Base-by-base conservation (phyloP, 1,284 basidiomycete species). In the Serendipita sp. region DNA sequence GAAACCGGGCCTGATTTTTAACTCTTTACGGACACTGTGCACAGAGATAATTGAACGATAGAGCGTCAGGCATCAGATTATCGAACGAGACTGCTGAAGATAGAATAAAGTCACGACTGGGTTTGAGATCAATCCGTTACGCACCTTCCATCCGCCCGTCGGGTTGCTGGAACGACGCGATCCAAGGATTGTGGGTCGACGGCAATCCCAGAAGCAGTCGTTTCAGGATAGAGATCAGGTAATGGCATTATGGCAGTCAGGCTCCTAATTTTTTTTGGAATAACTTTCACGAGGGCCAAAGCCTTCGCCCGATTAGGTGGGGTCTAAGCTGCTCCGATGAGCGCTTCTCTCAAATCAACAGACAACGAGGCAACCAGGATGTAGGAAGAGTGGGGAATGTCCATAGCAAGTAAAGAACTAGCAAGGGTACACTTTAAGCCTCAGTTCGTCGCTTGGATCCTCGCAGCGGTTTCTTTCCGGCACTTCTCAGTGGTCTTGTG, bases 1-100 rank as follows among this genome's bases (percentile, higher is more conserved):
- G 74, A 86, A 98, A 1, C 94, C 94, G 0, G 93, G 93, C 38
- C 93, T 81, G 67, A 98, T 87, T 76, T 88, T 94, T 66, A 89
- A 77, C 72, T 96, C 83, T 73, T 94, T 96, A 64, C 94, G 86
- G 26, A 91, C 74, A 55, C 93, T 96, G 17, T 22, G 17, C 17
- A 22, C 17, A 22, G 17, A 22, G 17, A 22, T 22, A 22, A 22
- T 22, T 22, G 17, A 60, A 13, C 58, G n/a, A 60, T n/a, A 29
- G 12, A 15, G 22, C 6, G 35, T 5, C 71, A 29, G 50, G 47
- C 30, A 58, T 15, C 44, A 64, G 35, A 53, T 44, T 29, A 32
- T 44, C 41, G 49, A 63, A 60, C 64, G 64, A 38, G 35, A 38
- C 17, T 22, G 67, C 42, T 63, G 35, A 30, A 64, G 62, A 63